Evolutionary conservation across 2,329 filamentous ascomycete species (phyloP), one percentile per base, ranked within the genome.

Genomic region (Beauveria scarabaeidicola): DNA sequence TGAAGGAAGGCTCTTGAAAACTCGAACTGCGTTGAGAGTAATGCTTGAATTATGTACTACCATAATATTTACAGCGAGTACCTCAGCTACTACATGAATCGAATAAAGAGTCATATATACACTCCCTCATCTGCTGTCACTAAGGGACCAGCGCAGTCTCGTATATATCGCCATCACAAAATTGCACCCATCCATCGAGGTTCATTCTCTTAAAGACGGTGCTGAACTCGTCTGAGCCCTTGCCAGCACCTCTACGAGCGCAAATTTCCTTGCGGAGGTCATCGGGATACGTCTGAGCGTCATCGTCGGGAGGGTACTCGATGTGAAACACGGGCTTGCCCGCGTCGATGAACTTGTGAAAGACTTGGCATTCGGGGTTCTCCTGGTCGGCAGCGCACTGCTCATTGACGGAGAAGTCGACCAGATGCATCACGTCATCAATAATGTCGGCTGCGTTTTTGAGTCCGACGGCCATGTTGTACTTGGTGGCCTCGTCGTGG

Each of bases 281-380:
- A 9, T 58, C 55, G 19, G 55, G 55, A 47, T 58, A 58, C 9
- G 69, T 66, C 5, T 70, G 61, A 63, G 75, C 68, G 62, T 72
- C 63, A 21, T 63, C 61, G 3, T 65, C 54, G 3, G 69, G 66
- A 21, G 84, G 84, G 66, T 90, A 90, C 73, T 90, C 87, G 63
- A 90, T 87, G 68, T 89, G 82, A 69, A 89, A 89, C 36, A 90
- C 86, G 1, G 87, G 86, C 70, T 89, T 89, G 36, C 77, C 75
- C 6, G 78, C 79, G 10, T 77, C 66, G 59, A 86, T 78, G 66
- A 89, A 89, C 3, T 78, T 70, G 2, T 73, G 70, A 68, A 84
- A 89, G 1, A 72, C 77, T 40, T 74, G 72, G 67, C 86, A 89
- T 68, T 89, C 85, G 5, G 72, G 61, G 65, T 82, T 82, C 68